Evolutionary conservation across 2,329 filamentous ascomycete genomes (phyloP).

Genomic region (Corinectria fuckeliana): DNA sequence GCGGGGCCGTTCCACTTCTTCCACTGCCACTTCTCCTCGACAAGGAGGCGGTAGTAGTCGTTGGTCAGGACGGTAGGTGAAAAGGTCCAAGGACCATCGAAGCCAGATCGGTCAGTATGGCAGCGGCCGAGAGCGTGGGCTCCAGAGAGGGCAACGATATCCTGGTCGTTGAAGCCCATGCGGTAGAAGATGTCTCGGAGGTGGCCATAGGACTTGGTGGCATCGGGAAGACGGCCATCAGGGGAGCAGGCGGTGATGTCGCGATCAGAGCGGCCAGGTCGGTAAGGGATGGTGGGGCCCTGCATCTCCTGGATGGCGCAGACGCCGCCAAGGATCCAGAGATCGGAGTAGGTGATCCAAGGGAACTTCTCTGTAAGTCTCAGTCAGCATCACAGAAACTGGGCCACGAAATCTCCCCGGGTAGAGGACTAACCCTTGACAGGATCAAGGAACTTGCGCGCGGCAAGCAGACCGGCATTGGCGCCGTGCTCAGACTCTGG

Average conservation of each 20-base stretch:
- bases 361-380: slow-evolving; percentile 68
- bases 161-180: slow-evolving; percentile 97
- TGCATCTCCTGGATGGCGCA: slow-evolving; percentile 94
- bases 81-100: slow-evolving; percentile 89
- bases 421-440: slow-evolving; percentile 71
- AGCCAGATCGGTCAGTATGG: slow-evolving; percentile 89
- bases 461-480: slow-evolving; percentile 86
- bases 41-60: slow-evolving; percentile 88
- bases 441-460: slow-evolving; percentile 91
- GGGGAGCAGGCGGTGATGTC: slow-evolving; percentile 88
- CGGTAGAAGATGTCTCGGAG: slow-evolving; percentile 91
- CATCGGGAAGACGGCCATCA: slow-evolving; percentile 87
- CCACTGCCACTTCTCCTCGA: slow-evolving; percentile 92
- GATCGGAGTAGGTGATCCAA: slow-evolving; percentile 95
- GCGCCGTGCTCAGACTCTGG: slow-evolving; percentile 91
- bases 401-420: too few species aligned
- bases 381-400: slow-evolving; percentile 11
- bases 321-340: slow-evolving; percentile 92
- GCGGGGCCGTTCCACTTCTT: slow-evolving; percentile 91
- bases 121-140: slow-evolving; percentile 89
- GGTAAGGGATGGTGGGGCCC: slow-evolving; percentile 85
- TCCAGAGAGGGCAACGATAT: slow-evolving; percentile 89
- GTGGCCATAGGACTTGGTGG: slow-evolving; percentile 77
- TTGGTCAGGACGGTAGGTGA: slow-evolving; percentile 91
- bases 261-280: slow-evolving; percentile 82